phyloP scores from a whole-genome alignment of 352 stramenopile species.

The Pythium sp. region DNA sequence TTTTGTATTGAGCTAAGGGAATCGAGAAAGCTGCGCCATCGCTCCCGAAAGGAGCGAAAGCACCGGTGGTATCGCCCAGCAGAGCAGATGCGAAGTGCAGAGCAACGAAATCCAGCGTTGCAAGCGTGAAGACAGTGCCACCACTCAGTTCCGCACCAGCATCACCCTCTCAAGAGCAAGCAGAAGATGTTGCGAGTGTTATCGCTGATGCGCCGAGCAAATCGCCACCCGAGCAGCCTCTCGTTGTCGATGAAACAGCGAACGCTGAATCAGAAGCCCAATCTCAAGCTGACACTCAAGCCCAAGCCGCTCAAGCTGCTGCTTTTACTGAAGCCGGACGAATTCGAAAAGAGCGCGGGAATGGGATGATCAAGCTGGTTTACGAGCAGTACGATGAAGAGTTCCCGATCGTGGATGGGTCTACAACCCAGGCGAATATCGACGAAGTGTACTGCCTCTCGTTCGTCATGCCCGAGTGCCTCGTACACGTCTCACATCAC shows the following conservation, averaged over 20 bases:
- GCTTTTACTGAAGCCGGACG: slow-evolving; percentile 21
- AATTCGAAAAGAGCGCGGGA: slow-evolving; percentile 43
- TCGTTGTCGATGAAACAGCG: not conserved
- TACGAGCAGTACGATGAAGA: slow-evolving; percentile 89
- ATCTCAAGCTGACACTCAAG: not conserved
- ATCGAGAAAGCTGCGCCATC: not conserved
- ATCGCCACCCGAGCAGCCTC: not conserved
- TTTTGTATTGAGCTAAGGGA: no score
- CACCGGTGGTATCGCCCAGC: not conserved
- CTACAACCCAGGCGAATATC: slow-evolving; percentile 66
- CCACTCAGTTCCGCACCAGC: not conserved
- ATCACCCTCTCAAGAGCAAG: not conserved
- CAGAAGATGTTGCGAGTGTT: not conserved
- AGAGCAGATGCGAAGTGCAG: slow-evolving; percentile 6
- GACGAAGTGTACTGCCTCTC: slow-evolving; percentile 87
- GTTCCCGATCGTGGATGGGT: slow-evolving; percentile 76
- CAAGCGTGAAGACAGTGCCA: not conserved
- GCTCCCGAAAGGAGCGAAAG: not conserved
- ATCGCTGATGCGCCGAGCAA: not conserved
- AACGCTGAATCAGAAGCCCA: not conserved
- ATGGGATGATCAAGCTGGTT: slow-evolving; percentile 69
- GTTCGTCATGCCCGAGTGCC: slow-evolving; percentile 88
- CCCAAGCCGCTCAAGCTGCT: not conserved
- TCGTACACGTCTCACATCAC: slow-evolving; percentile 63
- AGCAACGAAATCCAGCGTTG: not conserved